Percentiles rank a stretch among this genome's conserved stretches.
phyloP scores from a whole-genome alignment of 768 basidiomycete genomes.

The Leccinum longicurvipes region DNA sequence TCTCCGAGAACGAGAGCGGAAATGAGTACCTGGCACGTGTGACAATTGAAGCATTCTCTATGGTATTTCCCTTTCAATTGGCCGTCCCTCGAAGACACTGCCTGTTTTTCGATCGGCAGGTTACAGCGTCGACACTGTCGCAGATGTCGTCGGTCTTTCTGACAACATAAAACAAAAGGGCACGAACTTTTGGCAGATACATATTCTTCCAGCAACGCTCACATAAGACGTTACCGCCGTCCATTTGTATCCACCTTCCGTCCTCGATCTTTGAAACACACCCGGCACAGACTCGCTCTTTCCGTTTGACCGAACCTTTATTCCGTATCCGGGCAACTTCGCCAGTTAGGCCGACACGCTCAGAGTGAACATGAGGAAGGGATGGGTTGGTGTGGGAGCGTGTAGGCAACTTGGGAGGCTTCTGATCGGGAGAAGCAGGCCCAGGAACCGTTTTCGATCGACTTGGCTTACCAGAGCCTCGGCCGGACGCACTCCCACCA shows the following conservation, averaged over 20 bases:
- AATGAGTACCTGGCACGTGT: constrained; percentile 65
- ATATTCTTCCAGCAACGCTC: constrained; percentile 94
- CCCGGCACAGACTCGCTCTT: constrained; percentile 53
- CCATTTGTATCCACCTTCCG: constrained; percentile 79
- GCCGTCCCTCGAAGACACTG: constrained; percentile 88
- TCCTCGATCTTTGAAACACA: constrained; percentile 72
- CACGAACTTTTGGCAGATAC: constrained; percentile 84
- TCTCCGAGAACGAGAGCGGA: not conserved
- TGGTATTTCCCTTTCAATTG: constrained; percentile 97
- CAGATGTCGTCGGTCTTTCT: not conserved
- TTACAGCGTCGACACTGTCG: constrained; percentile 82
- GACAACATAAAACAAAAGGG: not conserved
- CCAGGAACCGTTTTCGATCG: constrained; percentile 55
- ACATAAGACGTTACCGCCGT: constrained; percentile 74
- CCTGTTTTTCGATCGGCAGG: constrained; percentile 84
- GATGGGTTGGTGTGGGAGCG: constrained; percentile 52
- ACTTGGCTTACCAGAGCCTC: constrained; percentile 30
- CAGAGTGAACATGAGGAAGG: constrained; percentile 33
- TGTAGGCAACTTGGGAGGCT: constrained; percentile 51
- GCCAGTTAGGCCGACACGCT: constrained; percentile 22
- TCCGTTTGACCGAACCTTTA: constrained; percentile 34
- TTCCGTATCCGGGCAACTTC: constrained; percentile 31
- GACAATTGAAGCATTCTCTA: constrained; percentile 86
- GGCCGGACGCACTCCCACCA: constrained; percentile 15
- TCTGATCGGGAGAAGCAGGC: constrained; percentile 41